phyloP scores from a whole-genome alignment of 192 early-diverging fungal genomes.

The Obelidium mucronatum region DNA sequence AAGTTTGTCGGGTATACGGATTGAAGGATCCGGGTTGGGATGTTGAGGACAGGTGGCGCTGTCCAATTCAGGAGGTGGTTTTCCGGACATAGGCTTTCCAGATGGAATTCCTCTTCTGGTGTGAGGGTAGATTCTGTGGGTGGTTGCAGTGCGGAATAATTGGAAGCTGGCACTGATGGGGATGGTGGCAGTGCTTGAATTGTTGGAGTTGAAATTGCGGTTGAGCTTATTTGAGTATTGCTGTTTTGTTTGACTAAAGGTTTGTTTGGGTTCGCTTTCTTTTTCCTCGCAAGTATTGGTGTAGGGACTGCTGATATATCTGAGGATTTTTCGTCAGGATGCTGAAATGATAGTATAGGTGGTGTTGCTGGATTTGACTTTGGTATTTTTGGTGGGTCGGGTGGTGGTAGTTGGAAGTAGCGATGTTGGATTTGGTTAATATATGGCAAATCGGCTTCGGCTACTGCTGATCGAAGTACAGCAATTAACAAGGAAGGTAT shows the following conservation, averaged over 20 bases:
- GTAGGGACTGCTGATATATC: not conserved
- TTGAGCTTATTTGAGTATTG: not conserved
- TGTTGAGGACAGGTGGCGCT: slow-evolving; percentile 3
- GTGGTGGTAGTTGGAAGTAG: slow-evolving; percentile 1
- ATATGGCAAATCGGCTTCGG: slow-evolving; percentile 53
- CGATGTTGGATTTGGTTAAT: slow-evolving; percentile 31
- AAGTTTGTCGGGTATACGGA: slow-evolving; percentile 28
- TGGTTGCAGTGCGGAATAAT: too few species aligned
- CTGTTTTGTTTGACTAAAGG: slow-evolving; percentile 21
- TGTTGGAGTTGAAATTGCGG: not conserved
- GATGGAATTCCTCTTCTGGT: slow-evolving; percentile 12
- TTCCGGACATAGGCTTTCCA: slow-evolving; percentile 35
- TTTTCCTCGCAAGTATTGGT: not conserved
- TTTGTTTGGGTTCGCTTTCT: not conserved
- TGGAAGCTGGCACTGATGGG: too few species aligned
- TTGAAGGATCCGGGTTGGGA: slow-evolving; percentile 8
- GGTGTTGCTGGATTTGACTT: not conserved
- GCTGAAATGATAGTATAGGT: not conserved
- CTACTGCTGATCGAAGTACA: slow-evolving; percentile 48
- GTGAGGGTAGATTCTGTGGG: too few species aligned
- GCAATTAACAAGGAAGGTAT: slow-evolving; percentile 52
- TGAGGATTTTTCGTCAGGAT: not conserved
- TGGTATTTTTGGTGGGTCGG: not conserved
- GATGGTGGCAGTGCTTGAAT: not conserved
- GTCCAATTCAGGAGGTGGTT: not conserved